Base-by-base conservation (phyloP, 371 early-diverging fungal species). In the Conidiobolus incongruus region DNA sequence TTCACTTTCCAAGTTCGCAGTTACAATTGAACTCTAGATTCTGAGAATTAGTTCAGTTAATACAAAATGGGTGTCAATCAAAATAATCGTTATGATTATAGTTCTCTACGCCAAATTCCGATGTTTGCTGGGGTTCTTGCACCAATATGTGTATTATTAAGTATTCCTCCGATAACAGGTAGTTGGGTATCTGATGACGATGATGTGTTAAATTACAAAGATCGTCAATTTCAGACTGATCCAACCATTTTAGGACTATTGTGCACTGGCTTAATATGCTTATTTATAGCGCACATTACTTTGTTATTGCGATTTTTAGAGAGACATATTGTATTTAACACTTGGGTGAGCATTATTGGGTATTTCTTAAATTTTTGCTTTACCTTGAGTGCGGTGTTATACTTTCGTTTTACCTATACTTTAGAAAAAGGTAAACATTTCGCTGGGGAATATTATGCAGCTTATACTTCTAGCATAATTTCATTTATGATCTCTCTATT, bases 81-180 rank as follows among this genome's bases (percentile, higher is more conserved):
- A n/a, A n/a, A n/a, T n/a, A n/a, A n/a, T n/a, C n/a, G n/a, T n/a
- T n/a, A n/a, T n/a, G n/a, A n/a, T n/a, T n/a, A n/a, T n/a, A n/a
- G n/a, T n/a, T n/a, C n/a, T n/a, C n/a, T n/a, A n/a, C n/a, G n/a
- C n/a, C n/a, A n/a, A n/a, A n/a, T 43, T 5, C 43, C 43, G 8
- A 43, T 34, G 32, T 16, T 43, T 17, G 43, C 32, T 5, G 43
- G 43, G 5, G 34, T 33, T 19, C 16, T 43, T 8, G 4, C n/a
- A 4, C 43, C 43, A 20, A 22, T 43, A 6, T 43, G 33, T n/a
- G 33, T 43, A 4, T 19, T 43, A 31, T 15, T 43, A 20, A 19
- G 20, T 16, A 20, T 43, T 5, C 43, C 43, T 13, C 34, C 34
- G 10, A 32, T 43, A 21, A 43, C 34, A 32, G 43, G 43, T 12